A percentile compares a stretch with the other conserved stretches of the same genome.
Evolutionary conservation across 148 eudicot genomes (phyloP).

Genomic region (Simmondsia chinensis): DNA sequence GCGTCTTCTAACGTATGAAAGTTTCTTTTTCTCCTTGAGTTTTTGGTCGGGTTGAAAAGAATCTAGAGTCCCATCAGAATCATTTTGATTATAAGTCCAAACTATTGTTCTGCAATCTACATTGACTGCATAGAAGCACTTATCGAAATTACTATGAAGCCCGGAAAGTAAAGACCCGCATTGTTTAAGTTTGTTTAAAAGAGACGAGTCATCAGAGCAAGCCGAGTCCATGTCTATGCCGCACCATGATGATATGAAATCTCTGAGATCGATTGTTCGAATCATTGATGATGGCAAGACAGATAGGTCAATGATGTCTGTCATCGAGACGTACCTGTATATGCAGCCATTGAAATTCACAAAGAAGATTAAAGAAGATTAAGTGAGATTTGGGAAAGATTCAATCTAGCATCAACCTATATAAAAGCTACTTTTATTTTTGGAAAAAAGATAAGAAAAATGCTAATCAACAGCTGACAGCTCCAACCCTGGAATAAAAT

Average conservation of each 20-base stretch:
- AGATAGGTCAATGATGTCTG: conserved; percentile 69
- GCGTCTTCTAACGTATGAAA: conserved; percentile 59
- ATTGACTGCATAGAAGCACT: conserved; percentile 52
- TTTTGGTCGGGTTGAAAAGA: conserved; percentile 88
- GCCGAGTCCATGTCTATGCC: conserved; percentile 30
- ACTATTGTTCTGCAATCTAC: conserved; percentile 81
- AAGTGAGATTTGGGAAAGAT: neutral
- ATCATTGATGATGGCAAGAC: conserved; percentile 33
- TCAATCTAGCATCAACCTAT: neutral
- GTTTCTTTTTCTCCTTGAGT: conserved; percentile 65
- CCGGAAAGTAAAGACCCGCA: conserved; percentile 74
- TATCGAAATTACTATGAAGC: conserved; percentile 28
- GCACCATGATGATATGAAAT: conserved; percentile 65
- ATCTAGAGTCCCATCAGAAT: conserved; percentile 55
- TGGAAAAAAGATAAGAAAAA: no score
- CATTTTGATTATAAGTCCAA: conserved; percentile 63
- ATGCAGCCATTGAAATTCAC: conserved; percentile 28
- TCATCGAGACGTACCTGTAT: conserved; percentile 82
- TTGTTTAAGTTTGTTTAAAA: conserved; percentile 34
- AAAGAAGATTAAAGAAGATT: conserved; percentile 2
- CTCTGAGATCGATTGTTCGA: conserved; percentile 56
- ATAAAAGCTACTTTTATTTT: no score
- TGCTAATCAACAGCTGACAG: no score
- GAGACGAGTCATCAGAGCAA: conserved; percentile 39
- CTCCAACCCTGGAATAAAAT: no score